Base-by-base conservation (phyloP, 2,329 filamentous ascomycete species). In the Rhytidhysteron rufulum region DNA sequence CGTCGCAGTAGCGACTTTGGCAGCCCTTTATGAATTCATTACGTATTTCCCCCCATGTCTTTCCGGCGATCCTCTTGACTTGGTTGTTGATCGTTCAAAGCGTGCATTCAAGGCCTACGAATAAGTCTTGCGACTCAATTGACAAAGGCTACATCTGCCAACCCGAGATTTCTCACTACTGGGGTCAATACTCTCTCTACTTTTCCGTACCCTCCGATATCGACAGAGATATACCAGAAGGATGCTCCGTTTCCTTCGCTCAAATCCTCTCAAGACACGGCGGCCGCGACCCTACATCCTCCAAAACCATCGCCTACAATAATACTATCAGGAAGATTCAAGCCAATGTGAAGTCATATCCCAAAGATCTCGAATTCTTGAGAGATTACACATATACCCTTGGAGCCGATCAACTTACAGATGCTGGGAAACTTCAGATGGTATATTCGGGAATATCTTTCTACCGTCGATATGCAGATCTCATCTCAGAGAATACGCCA, bases 121-220 rank as follows among this genome's bases (percentile, higher is more conserved):
- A 51, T 39, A 53, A 51, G 33, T 53, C 60, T 10, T 83, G 80
- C 64, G 77, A 79, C 56, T 73, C 70, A 5, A 63, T 77, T 25
- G 57, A 73, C 31, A 48, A 69, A 27, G 83, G 83, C 43, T 86
- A 82, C 61, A 75, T 78, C 47, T 89, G 85, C 63, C 72, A 74
- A 34, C 65, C 76, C 4, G 61, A 75, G 22, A 74, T 83, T 32
- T 79, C 81, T 2, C 84, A 81, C 50, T 76, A 73, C 40, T 95
- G 88, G 88, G 90, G 89, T 41, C 88, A 91, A 62, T 95, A 95
- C 63, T 85, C 88, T 15, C 87, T 89, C 2, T 94, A 82, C 68
- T 95, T 86, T 66, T 77, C 83, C 1, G 83, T 90, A 0, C 76
- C 82, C 5, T 88, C 85, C 1, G 71, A 78, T 3, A 78, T 88